Conservation (phyloP, 2,329 filamentous ascomycete genomes). For the Penicillium crustosum region DNA sequence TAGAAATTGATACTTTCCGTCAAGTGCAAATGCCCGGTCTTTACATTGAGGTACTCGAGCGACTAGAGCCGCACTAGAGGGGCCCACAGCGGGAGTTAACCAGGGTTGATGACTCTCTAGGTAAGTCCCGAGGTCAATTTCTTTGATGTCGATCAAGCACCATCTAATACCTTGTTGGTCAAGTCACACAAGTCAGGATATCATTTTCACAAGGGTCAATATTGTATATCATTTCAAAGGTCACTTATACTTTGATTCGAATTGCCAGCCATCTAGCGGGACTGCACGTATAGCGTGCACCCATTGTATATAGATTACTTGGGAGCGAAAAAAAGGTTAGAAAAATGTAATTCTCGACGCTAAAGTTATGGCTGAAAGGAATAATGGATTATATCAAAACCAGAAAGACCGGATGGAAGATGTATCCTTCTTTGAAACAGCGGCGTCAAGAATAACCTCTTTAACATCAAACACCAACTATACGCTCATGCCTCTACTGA, state of each 20-base stretch:
- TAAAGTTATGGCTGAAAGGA: not conserved
- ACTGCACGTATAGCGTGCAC: not conserved
- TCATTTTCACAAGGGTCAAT: too few species aligned
- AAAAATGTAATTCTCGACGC: fast-evolving
- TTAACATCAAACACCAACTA: not conserved
- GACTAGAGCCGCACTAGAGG: not conserved
- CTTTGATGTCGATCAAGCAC: not conserved
- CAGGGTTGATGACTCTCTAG: not conserved
- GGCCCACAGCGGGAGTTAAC: not conserved
- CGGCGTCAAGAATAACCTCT: not conserved
- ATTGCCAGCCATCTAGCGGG: not conserved
- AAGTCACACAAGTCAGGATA: not conserved
- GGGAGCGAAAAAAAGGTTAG: not conserved
- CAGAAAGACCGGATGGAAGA: not conserved
- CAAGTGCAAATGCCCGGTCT: not conserved
- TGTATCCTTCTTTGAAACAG: not conserved
- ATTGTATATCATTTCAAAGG: not conserved
- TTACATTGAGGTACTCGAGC: not conserved
- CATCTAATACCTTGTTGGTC: not conserved
- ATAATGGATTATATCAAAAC: not conserved
- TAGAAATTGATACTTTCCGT: not conserved
- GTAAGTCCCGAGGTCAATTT: not conserved
- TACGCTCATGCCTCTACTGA: not conserved
- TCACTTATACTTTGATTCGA: not conserved
- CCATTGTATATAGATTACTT: not conserved